phyloP scores from a whole-genome alignment of 768 basidiomycete genomes.

The Pulveroboletus frians region DNA sequence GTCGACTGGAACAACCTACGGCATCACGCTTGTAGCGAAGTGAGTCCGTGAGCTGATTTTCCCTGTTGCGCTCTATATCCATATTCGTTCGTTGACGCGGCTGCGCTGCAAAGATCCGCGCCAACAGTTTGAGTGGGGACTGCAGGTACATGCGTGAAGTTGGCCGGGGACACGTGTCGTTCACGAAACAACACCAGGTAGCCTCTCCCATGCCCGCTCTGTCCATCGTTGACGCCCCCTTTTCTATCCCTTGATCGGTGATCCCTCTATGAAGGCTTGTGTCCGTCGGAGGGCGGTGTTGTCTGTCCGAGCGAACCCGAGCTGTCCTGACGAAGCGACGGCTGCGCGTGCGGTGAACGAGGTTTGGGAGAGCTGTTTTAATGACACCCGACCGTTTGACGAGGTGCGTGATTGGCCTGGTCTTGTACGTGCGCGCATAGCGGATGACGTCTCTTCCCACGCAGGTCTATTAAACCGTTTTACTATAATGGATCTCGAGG shows the following conservation, averaged over 20 bases:
- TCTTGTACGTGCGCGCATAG: background rate
- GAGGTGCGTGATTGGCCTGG: slow-evolving; percentile 50
- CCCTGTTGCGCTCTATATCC: background rate
- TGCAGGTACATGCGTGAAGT: slow-evolving; percentile 84
- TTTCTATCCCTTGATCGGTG: background rate
- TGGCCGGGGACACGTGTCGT: slow-evolving; percentile 65
- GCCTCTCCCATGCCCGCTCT: slow-evolving; percentile 11
- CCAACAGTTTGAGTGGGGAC: slow-evolving; percentile 90
- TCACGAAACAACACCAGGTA: slow-evolving; percentile 95
- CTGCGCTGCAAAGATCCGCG: slow-evolving; percentile 71
- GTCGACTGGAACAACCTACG: slow-evolving; percentile 87
- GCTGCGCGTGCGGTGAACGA: slow-evolving; percentile 92
- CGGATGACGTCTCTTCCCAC: slow-evolving; percentile 15
- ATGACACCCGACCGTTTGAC: slow-evolving; percentile 94
- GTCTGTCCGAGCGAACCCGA: slow-evolving; percentile 77
- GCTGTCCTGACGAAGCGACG: slow-evolving; percentile 66
- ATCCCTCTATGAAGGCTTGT: slow-evolving; percentile 49
- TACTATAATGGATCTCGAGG: slow-evolving; percentile 1
- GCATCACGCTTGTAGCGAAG: slow-evolving; percentile 97
- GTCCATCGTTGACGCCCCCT: slow-evolving; percentile 7
- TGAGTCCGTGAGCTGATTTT: slow-evolving; percentile 33
- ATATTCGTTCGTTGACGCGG: background rate
- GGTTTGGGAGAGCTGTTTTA: slow-evolving; percentile 95
- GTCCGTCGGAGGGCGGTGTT: slow-evolving; percentile 82
- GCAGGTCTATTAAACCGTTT: slow-evolving; percentile 30